A percentile compares a stretch with the other conserved stretches of the same genome.
phyloP scores from a whole-genome alignment of 108 stramenopile genomes.

The Chaetoceros muelleri region DNA sequence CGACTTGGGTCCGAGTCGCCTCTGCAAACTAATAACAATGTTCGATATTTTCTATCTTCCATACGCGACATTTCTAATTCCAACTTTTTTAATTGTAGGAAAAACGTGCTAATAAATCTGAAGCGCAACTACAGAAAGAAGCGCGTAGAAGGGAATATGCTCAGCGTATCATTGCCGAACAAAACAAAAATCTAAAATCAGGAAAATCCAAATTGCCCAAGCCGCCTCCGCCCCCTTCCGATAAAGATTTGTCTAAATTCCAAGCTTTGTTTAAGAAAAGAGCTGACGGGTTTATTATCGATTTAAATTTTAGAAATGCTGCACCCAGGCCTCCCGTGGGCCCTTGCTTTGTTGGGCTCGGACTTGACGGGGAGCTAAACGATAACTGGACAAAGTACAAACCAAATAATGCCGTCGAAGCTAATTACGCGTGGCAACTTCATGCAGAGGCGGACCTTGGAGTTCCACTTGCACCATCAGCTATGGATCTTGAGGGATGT shows the following conservation, averaged over 20 bases:
- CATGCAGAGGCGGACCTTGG: constrained; percentile 61
- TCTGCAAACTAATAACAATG: not conserved
- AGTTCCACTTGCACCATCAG: constrained; percentile 63
- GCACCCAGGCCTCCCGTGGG: constrained; percentile 85
- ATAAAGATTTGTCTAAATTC: constrained; percentile 37
- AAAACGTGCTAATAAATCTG: constrained; percentile 45
- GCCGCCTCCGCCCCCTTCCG: constrained; percentile 5
- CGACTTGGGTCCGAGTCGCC: not conserved
- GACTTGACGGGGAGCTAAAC: constrained; percentile 55
- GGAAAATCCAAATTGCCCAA: constrained; percentile 4
- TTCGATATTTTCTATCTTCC: constrained; percentile 1
- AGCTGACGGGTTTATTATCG: constrained; percentile 76
- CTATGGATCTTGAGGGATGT: constrained; percentile 65
- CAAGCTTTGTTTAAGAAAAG: constrained; percentile 61
- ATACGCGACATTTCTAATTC: not conserved
- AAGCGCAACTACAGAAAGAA: constrained; percentile 55
- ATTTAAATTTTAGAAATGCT: constrained; percentile 74
- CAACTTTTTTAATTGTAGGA: constrained; percentile 20
- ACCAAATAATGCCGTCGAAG: constrained; percentile 66
- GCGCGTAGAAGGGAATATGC: constrained; percentile 62
- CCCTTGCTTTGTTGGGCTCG: constrained; percentile 72
- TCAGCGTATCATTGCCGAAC: constrained; percentile 31
- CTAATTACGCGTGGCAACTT: constrained; percentile 66
- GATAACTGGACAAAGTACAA: constrained; percentile 61
- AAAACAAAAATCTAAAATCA: constrained; percentile 8